These are phyloP conservation scores for Parmelia sp. DNA, from an alignment of 495 filamentous ascomycete species.

Conservation along the genomic window DNA sequence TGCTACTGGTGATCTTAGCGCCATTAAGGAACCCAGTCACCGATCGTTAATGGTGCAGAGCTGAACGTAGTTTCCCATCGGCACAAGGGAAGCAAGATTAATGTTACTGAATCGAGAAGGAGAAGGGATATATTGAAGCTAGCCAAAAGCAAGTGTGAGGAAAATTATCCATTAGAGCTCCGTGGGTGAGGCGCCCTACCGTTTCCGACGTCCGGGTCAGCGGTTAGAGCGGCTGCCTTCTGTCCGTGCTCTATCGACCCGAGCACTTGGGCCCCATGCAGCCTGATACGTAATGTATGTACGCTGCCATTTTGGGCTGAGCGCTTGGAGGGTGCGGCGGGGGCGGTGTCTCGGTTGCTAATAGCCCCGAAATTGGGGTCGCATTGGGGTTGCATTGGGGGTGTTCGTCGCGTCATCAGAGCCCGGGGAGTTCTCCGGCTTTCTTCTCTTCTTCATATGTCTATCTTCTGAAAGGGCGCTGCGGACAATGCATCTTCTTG, in stretches of 20 bases:
- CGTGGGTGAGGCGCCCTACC: neutral
- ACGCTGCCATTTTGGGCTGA: neutral
- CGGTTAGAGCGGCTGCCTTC: neutral
- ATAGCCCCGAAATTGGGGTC: neutral
- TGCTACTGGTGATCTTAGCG: too few species aligned
- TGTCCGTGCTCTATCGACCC: neutral
- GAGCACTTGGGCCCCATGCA: neutral
- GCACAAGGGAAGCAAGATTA: neutral
- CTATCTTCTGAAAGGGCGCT: neutral
- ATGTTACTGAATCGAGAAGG: neutral
- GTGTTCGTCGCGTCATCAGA: neutral
- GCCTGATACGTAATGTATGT: neutral
- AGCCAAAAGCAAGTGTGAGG: neutral
- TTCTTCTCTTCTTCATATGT: neutral
- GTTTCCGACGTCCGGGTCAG: neutral
- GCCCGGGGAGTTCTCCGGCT: neutral
- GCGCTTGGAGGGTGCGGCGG: neutral
- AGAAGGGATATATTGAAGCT: neutral
- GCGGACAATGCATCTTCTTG: neutral
- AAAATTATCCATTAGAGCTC: neutral
- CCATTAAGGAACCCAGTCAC: neutral
- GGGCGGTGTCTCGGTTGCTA: neutral
- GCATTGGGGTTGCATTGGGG: neutral
- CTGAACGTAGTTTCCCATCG: too few species aligned
- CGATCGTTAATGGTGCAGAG: too few species aligned